phyloP scores from a whole-genome alignment of 192 early-diverging fungal genomes.

The Podila epicladia region DNA sequence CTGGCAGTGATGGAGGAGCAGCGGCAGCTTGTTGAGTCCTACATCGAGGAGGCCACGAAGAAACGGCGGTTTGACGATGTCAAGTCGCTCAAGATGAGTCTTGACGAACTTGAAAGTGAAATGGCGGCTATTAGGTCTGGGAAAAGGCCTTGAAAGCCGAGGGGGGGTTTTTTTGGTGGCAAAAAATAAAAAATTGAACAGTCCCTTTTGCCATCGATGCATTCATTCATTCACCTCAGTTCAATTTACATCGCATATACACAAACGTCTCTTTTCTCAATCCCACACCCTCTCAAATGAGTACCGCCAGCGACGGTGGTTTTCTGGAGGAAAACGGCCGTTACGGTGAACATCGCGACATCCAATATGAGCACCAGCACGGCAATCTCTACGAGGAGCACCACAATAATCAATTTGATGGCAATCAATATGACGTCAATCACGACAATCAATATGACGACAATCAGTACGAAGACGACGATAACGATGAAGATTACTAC shows the following conservation, averaged over 20 bases:
- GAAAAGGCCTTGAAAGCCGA: neutral
- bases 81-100: constrained; percentile 65
- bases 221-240: too few species aligned
- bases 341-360: neutral
- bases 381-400: constrained; percentile 13
- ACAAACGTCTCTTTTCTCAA: neutral
- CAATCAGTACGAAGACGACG: too few species aligned
- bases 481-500: too few species aligned
- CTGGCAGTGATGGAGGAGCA: constrained; percentile 78
- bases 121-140: constrained; percentile 53
- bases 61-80: constrained; percentile 81
- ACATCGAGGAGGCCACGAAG: constrained; percentile 68
- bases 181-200: neutral
- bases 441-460: neutral
- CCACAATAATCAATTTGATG: constrained; percentile 8
- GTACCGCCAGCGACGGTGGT: constrained; percentile 1
- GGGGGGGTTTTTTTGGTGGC: neutral
- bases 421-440: neutral
- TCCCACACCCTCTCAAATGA: neutral
- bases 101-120: constrained; percentile 72
- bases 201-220: too few species aligned
- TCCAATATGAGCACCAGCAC: too few species aligned
- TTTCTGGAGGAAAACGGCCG: neutral
- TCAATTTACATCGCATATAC: neutral
- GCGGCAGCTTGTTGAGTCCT: constrained; percentile 67